Evolutionary conservation across 495 filamentous ascomycete species (phyloP).

Genomic region (Tuber umbilicatum): DNA sequence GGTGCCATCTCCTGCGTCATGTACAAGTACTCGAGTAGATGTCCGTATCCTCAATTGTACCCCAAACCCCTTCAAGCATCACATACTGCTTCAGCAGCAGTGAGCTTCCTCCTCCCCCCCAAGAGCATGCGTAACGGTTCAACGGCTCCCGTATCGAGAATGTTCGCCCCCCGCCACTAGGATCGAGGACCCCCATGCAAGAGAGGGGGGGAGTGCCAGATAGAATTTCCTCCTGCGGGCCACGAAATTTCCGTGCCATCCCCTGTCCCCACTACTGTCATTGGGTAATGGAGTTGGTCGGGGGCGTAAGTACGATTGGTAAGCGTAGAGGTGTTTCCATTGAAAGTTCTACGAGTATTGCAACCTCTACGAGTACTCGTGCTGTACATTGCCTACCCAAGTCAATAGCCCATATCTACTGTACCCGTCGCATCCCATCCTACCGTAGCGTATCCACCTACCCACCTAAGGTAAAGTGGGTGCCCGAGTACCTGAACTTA

Average conservation of each 20-base stretch:
- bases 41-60: not conserved
- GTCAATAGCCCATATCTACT: not conserved
- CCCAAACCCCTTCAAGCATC: not conserved
- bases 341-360: not conserved
- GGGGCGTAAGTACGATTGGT: not conserved
- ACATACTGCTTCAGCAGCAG: not conserved
- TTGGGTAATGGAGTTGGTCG: not conserved
- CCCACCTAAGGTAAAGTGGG: not conserved
- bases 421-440: not conserved
- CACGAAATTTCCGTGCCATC: not conserved
- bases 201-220: not conserved
- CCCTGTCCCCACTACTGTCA: not conserved
- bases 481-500: conserved; percentile 1
- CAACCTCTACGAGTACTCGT: not conserved
- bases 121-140: not conserved
- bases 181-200: not conserved
- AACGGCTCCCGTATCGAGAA: not conserved
- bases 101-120: not conserved
- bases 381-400: not conserved
- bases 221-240: not conserved
- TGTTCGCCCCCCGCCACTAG: not conserved
- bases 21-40: not conserved
- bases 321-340: not conserved
- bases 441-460: not conserved
- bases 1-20: not conserved